These are phyloP conservation scores for Malbranchea cinnamomea DNA, from an alignment of 2,329 filamentous ascomycete species.

Conservation along the genomic window DNA sequence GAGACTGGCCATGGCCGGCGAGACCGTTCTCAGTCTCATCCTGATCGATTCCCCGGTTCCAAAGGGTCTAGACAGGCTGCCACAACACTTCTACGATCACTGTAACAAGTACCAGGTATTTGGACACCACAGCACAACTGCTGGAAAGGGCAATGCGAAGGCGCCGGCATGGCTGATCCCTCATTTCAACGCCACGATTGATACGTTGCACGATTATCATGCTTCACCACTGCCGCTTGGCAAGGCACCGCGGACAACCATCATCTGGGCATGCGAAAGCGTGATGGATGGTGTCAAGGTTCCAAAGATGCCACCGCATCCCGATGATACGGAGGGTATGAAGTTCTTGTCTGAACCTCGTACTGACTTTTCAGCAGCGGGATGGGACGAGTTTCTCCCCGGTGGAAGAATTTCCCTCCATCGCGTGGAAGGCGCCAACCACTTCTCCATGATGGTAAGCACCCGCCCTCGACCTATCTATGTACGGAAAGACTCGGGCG, in stretches of 20 bases:
- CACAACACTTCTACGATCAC: conserved; percentile 36
- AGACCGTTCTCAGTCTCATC: conserved; percentile 36
- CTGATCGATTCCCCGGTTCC: conserved; percentile 41
- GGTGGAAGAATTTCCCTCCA: conserved; percentile 1
- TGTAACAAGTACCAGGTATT: conserved; percentile 34
- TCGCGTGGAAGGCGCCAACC: too few relatives aligned
- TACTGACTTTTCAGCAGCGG: neutral
- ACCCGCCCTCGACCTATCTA: too few relatives aligned
- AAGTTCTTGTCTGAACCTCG: conserved; percentile 2
- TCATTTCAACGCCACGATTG: conserved; percentile 37
- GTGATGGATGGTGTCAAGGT: too few relatives aligned
- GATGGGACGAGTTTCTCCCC: neutral
- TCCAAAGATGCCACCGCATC: neutral
- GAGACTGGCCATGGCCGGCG: conserved; percentile 33
- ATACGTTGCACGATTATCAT: conserved; percentile 32
- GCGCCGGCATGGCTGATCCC: conserved; percentile 36
- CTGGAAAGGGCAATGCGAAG: conserved; percentile 25
- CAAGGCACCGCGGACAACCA: neutral
- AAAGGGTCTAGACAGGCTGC: conserved; percentile 52
- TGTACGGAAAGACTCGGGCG: too few relatives aligned
- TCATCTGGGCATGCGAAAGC: conserved; percentile 3
- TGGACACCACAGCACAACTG: too few relatives aligned
- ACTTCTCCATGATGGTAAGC: too few relatives aligned
- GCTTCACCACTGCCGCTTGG: too few relatives aligned
- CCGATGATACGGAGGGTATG: conserved; percentile 3